Evolutionary conservation across 176 grass and related monocot species (phyloP), one percentile per base, ranked within the genome.

Genomic region (Zizania latifolia): DNA sequence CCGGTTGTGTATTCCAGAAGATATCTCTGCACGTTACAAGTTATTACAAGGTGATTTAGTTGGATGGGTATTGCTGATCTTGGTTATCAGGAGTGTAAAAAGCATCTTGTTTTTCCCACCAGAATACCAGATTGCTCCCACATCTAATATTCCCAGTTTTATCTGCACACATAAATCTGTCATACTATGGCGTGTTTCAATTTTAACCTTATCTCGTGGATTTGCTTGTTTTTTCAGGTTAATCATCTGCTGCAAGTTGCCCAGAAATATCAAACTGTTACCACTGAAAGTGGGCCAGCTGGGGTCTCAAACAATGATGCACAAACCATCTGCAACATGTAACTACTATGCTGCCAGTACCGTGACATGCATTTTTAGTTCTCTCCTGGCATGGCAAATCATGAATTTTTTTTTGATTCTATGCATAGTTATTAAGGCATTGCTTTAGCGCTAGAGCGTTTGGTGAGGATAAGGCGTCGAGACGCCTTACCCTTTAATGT

Each of bases 251-350:
- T 94, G 46, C 91, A 94, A 80, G 89, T 92, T 91, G 87, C 89
- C 70, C 92, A 95, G 68, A 99, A 94, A 83, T 99, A 89, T 54
- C 96, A 94, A 86, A 19, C 85, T 76, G 73, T 75, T 79, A 74
- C 58, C 8, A 82, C 30, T 79, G 89, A 84, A 77, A 89, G 83
- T 71, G 86, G 86, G 26, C 77, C 92, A 58, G 56, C 80, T 84
- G 91, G 79, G 15, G 35, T 88, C 53, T 88, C 89, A 21, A 66
- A 87, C 58, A 81, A 86, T 75, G 89, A 99, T 38, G 86, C 82
- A 36, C 96, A 94, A 71, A 78, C 77, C 38, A 84, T 81, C 64
- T 94, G 96, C 76, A 88, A 92, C 56, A 88, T 95, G 96, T 99
- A 34, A 41, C 30, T 68, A 36, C 8, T 30, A 71, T 55, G 75